phyloP scores from a whole-genome alignment of 495 filamentous ascomycete species.

The Tetracladium marchalianum region DNA sequence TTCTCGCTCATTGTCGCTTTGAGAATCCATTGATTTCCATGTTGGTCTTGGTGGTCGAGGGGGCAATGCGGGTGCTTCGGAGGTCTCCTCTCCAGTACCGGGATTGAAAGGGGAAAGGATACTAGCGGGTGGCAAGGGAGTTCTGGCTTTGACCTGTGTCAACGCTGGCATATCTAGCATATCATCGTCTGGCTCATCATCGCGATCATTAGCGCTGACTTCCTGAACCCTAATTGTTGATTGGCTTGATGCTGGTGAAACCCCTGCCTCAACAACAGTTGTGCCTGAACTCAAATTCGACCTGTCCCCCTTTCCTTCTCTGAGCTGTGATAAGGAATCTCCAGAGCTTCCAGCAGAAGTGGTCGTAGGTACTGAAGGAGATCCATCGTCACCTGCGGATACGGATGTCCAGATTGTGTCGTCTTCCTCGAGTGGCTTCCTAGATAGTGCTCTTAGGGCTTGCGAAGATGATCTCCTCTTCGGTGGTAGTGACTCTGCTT shows the following conservation, averaged over 20 bases:
- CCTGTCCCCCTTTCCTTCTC: too few species aligned
- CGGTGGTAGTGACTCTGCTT: slow-evolving; percentile 9
- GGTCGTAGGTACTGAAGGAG: slow-evolving; percentile 9
- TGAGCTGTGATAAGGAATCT: too few species aligned
- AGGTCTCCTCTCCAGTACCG: neutral
- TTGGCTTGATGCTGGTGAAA: too few species aligned
- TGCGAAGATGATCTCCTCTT: slow-evolving; percentile 21
- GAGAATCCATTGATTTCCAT: neutral
- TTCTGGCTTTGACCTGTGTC: slow-evolving; percentile 18
- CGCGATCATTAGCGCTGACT: slow-evolving; percentile 14
- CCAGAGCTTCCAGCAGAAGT: too few species aligned
- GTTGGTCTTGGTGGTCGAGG: neutral
- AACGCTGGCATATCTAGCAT: slow-evolving; percentile 23
- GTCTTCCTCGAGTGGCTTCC: slow-evolving; percentile 19
- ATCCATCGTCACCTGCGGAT: slow-evolving; percentile 17
- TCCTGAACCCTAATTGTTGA: too few species aligned
- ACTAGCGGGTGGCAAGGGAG: slow-evolving; percentile 2
- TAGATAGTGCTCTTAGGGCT: slow-evolving; percentile 18
- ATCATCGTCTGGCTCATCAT: slow-evolving; percentile 12
- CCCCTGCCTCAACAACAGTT: too few species aligned
- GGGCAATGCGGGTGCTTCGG: slow-evolving; percentile 1
- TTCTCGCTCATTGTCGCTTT: neutral
- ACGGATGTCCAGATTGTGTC: slow-evolving; percentile 23
- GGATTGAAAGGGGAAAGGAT: slow-evolving; percentile 5
- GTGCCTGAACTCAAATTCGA: too few species aligned